Evolutionary conservation across 2,329 filamentous ascomycete genomes (phyloP).

Genomic region (Davidsoniella neocaledoniae): DNA sequence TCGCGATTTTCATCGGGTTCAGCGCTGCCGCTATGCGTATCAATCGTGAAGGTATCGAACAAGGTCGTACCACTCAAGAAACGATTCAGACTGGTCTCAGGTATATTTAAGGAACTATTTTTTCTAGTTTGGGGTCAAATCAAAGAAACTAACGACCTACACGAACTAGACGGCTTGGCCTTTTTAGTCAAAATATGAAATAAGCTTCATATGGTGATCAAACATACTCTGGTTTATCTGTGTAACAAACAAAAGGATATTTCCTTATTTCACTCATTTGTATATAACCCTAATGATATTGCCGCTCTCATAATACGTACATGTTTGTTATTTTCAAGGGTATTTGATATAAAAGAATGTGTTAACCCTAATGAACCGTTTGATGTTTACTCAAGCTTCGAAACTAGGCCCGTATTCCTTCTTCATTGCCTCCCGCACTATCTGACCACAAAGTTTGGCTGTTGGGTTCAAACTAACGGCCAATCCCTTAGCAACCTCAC

Average conservation of each 20-base stretch:
- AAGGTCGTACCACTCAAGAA: slow-evolving; percentile 34
- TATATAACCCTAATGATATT: neutral
- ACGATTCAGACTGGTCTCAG: slow-evolving; percentile 30
- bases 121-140: neutral
- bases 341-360: neutral
- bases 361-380: neutral
- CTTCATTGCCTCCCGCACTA: slow-evolving; percentile 52
- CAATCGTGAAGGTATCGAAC: slow-evolving; percentile 42
- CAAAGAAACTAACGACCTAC: slow-evolving; percentile 1
- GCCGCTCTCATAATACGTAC: neutral
- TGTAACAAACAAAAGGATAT: neutral
- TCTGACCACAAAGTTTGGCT: slow-evolving; percentile 52
- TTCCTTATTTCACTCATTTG: neutral
- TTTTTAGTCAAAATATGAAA: slow-evolving; percentile 4
- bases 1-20: slow-evolving; percentile 38
- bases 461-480: slow-evolving; percentile 51
- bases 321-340: neutral
- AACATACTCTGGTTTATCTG: no score
- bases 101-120: slow-evolving; percentile 17
- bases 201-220: neutral
- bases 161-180: slow-evolving; percentile 15
- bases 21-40: slow-evolving; percentile 39
- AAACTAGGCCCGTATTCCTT: slow-evolving; percentile 38
- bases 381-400: neutral
- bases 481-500: slow-evolving; percentile 45